Base-by-base conservation (phyloP, 1,284 basidiomycete genomes). In the Porodaedalea pini region DNA sequence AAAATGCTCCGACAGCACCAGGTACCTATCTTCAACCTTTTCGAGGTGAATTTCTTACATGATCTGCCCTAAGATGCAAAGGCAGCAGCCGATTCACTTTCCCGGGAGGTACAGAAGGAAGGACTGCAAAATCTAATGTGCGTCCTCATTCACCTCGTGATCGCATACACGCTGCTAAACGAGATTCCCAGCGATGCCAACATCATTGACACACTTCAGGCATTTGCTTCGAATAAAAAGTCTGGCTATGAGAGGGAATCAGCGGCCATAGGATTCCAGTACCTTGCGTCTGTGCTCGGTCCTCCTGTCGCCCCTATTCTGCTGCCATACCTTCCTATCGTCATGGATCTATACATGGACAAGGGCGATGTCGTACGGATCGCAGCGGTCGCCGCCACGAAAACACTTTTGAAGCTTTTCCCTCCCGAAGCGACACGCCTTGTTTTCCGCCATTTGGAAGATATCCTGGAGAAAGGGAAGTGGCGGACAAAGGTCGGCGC, bases 401-500 rank as follows among this genome's bases (percentile, higher is more conserved):
- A 93, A 69, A 78, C 89, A 40, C 85, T 98, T 64, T 73, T 97
- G 64, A 91, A 92, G 68, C 79, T 93, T 17, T 83, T 86, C 56
- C 92, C 95, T 23, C 86, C 93, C 2, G 92, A 95, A 71, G 85
- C 92, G 21, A 90, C 85, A 15, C 80, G 85, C 27, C 71, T 86
- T 57, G 81, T 94, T 15, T 89, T 96, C 68, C 79, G 82, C 49
- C 73, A 76, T 3, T 79, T 98, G 29, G 87, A 90, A 69, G 76
- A 75, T 36, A 82, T 91, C 56, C 73, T 98, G 31, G 88, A 92
- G 54, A 82, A 81, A 54, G 92, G 91, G 54, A 98, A 98, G 74
- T 99, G 96, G 96, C 85, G 90, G 66, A 87, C 90, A 61, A 98
- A 99, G 78, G 89, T 96, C 13, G 94, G 92, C n/a, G 92, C 88